phyloP scores from a whole-genome alignment of 371 early-diverging fungal species.

The Phascolomyces articulosus region DNA sequence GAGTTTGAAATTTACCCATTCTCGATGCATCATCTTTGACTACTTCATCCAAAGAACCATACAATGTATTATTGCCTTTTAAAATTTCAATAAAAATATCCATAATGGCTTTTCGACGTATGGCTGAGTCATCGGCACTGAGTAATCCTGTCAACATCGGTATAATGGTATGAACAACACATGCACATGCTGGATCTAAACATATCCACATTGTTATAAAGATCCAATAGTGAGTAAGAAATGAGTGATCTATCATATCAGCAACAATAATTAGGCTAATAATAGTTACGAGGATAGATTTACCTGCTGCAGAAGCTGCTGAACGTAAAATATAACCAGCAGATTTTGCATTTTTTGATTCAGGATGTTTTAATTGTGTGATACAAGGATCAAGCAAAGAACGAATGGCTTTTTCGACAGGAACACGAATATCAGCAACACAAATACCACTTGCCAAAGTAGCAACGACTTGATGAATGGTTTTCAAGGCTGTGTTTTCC shows the following conservation, averaged over 20 bases:
- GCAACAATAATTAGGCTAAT: too few species aligned
- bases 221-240: too few species aligned
- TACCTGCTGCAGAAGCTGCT: slow-evolving; percentile 69
- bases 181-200: slow-evolving; percentile 65
- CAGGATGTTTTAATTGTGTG: slow-evolving; percentile 70
- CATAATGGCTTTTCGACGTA: slow-evolving; percentile 62
- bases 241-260: too few species aligned
- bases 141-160: slow-evolving; percentile 59
- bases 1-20: slow-evolving; percentile 11
- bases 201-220: too few species aligned
- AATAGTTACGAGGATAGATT: too few species aligned
- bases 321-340: slow-evolving; percentile 69
- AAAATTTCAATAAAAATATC: slow-evolving; percentile 70
- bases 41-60: slow-evolving; percentile 35
- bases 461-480: slow-evolving; percentile 62
- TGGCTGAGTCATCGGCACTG: slow-evolving; percentile 52
- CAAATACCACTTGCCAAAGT: slow-evolving; percentile 49
- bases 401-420: slow-evolving; percentile 63
- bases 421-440: slow-evolving; percentile 29
- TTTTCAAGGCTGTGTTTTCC: slow-evolving; percentile 61
- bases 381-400: slow-evolving; percentile 69
- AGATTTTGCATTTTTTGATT: slow-evolving; percentile 71
- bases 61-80: slow-evolving; percentile 57
- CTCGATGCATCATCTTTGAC: neutral
- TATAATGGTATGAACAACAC: slow-evolving; percentile 53